A percentile compares a stretch with the other conserved stretches of the same genome.
Conservation (phyloP, 2,329 filamentous ascomycete genomes). For the Talaromyces atroroseus region DNA sequence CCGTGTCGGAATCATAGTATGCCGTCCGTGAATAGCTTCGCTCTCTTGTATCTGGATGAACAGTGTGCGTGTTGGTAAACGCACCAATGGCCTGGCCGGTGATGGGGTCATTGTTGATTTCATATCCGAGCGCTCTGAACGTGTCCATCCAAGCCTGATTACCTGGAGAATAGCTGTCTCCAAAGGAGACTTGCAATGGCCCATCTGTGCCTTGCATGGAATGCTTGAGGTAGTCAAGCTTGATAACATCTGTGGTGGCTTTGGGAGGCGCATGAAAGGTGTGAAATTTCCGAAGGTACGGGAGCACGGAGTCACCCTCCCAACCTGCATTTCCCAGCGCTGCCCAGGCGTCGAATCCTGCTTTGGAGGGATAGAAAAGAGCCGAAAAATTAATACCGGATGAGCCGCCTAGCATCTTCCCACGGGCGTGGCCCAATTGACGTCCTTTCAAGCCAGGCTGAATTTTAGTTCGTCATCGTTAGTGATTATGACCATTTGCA, state of each 20-base stretch:
- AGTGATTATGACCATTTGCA: too few species aligned
- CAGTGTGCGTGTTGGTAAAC: constrained; percentile 32
- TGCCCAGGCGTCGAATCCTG: constrained; percentile 34
- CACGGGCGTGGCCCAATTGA: constrained; percentile 13
- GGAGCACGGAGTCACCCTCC: constrained; percentile 11
- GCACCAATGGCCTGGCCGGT: constrained; percentile 34
- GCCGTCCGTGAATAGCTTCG: constrained; percentile 39
- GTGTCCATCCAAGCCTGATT: constrained; percentile 15
- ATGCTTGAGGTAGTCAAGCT: constrained; percentile 4
- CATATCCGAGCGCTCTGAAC: constrained; percentile 8
- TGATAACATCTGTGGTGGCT: constrained; percentile 1
- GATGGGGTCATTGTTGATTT: constrained; percentile 24
- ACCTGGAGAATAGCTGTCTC: constrained; percentile 6
- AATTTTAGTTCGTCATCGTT: not conserved
- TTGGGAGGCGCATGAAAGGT: constrained; percentile 2
- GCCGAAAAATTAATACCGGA: constrained; percentile 15
- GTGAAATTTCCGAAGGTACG: constrained; percentile 11
- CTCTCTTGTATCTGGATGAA: constrained; percentile 26
- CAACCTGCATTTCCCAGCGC: constrained; percentile 26
- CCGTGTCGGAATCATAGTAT: constrained; percentile 31
- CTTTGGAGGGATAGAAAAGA: constrained; percentile 21
- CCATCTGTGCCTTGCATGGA: constrained; percentile 8
- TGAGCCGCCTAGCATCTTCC: constrained; percentile 17
- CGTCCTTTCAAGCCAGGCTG: constrained; percentile 17
- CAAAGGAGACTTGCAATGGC: constrained; percentile 13